Conservation (phyloP, 2,329 filamentous ascomycete species). For the Thelonectria blattea region DNA sequence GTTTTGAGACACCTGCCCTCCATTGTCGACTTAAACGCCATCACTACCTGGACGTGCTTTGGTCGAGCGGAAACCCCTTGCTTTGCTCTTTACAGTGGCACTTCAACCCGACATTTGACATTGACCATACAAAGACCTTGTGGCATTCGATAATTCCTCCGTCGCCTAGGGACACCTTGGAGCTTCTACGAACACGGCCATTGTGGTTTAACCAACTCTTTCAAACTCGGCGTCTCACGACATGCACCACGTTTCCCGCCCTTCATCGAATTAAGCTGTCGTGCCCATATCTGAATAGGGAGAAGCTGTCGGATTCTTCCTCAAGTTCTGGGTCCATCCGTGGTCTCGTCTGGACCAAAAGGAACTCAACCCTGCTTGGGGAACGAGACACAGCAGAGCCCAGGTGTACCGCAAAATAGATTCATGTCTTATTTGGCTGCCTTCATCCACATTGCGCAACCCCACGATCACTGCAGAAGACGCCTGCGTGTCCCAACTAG, state of each 20-base stretch:
- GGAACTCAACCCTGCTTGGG: not conserved
- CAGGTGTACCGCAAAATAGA: not conserved
- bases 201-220: not conserved
- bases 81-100: too few relatives aligned
- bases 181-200: not conserved
- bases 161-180: not conserved
- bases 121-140: not conserved
- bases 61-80: too few relatives aligned
- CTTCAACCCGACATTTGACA: not conserved
- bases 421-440: not conserved
- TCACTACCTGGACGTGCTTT: not conserved
- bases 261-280: not conserved
- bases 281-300: not conserved
- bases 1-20: not conserved
- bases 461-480: not conserved
- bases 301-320: not conserved
- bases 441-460: not conserved
- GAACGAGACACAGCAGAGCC: not conserved
- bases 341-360: conserved; percentile 7
- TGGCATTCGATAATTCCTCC: not conserved
- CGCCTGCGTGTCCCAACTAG: not conserved
- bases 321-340: not conserved
- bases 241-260: conserved; percentile 29
- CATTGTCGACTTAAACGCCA: not conserved
- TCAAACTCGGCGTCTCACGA: conserved; percentile 22